Conservation (phyloP, 768 basidiomycete species). For the Tubosaeta brunneosetosa region DNA sequence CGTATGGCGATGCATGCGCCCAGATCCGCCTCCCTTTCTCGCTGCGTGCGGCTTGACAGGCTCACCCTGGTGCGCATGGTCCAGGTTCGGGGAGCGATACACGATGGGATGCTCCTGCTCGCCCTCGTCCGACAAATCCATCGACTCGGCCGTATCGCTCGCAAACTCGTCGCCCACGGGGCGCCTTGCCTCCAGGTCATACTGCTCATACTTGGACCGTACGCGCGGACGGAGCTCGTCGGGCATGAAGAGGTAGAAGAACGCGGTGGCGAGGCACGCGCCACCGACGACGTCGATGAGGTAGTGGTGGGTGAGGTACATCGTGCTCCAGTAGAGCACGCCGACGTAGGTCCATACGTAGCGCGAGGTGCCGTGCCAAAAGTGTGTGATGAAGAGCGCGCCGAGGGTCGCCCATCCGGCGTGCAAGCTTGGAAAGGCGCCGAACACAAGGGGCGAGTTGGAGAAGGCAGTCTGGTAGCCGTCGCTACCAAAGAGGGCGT, state of each 20-base stretch:
- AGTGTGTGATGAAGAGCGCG: slow-evolving; percentile 90
- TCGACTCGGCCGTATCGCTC: slow-evolving; percentile 38
- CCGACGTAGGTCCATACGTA: slow-evolving; percentile 81
- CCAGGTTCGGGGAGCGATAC: slow-evolving; percentile 59
- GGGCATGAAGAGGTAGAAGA: slow-evolving; percentile 87
- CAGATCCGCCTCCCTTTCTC: slow-evolving; percentile 16
- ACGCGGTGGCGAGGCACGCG: slow-evolving; percentile 80
- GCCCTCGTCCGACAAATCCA: slow-evolving; percentile 58
- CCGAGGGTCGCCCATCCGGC: slow-evolving; percentile 87
- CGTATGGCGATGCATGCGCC: slow-evolving; percentile 65
- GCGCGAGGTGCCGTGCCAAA: slow-evolving; percentile 72
- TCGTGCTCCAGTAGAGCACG: slow-evolving; percentile 94
- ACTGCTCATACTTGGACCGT: slow-evolving; percentile 65
- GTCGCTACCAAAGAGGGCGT: slow-evolving; percentile 71
- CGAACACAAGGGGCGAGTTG: slow-evolving; percentile 89
- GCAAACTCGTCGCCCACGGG: slow-evolving; percentile 30
- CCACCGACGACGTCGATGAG: slow-evolving; percentile 97
- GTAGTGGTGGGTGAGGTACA: slow-evolving; percentile 99
- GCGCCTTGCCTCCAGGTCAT: slow-evolving; percentile 60
- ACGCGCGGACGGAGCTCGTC: slow-evolving; percentile 57
- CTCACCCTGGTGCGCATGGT: slow-evolving; percentile 4
- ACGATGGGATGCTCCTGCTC: slow-evolving; percentile 60
- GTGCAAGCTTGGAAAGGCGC: slow-evolving; percentile 94
- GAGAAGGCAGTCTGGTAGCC: slow-evolving; percentile 80
- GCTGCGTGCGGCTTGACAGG: background rate